Evolutionary conservation across 164 flowering plant species (phyloP).

Genomic region (Vitis cinerea): DNA sequence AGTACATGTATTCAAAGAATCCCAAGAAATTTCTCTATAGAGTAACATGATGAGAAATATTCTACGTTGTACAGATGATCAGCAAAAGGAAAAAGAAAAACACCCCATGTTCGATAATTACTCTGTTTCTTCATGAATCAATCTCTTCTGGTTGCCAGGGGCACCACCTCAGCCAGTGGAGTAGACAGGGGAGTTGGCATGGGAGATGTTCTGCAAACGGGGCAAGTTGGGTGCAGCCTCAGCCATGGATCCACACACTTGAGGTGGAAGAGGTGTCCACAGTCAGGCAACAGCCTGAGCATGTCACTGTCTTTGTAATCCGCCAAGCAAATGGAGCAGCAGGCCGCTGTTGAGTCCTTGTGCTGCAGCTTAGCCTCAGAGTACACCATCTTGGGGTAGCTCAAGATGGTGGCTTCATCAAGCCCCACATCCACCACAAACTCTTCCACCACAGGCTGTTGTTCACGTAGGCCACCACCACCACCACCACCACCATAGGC

Average conservation of each 20-base stretch:
- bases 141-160: slow-evolving; percentile 38
- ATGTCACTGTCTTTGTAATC: slow-evolving; percentile 62
- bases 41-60: too few species aligned
- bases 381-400: slow-evolving; percentile 68
- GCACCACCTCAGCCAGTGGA: slow-evolving; percentile 73
- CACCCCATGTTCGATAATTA: too few species aligned
- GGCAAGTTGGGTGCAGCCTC: slow-evolving; percentile 72
- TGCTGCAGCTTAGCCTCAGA: slow-evolving; percentile 44
- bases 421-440: slow-evolving; percentile 47
- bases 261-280: slow-evolving; percentile 69
- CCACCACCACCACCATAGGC: background rate
- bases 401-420: slow-evolving; percentile 60
- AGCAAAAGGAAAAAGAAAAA: too few species aligned
- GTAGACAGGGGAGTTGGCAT: slow-evolving; percentile 63
- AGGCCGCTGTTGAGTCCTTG: slow-evolving; percentile 36
- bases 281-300: slow-evolving; percentile 71
- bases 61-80: too few species aligned
- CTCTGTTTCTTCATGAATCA: background rate
- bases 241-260: slow-evolving; percentile 83
- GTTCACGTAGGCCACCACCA: background rate
- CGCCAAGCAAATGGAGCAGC: slow-evolving; percentile 81
- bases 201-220: slow-evolving; percentile 75
- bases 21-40: too few species aligned
- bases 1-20: too few species aligned
- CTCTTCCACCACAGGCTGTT: background rate